Base-by-base conservation (phyloP, 495 filamentous ascomycete species). In the Podospora comata region DNA sequence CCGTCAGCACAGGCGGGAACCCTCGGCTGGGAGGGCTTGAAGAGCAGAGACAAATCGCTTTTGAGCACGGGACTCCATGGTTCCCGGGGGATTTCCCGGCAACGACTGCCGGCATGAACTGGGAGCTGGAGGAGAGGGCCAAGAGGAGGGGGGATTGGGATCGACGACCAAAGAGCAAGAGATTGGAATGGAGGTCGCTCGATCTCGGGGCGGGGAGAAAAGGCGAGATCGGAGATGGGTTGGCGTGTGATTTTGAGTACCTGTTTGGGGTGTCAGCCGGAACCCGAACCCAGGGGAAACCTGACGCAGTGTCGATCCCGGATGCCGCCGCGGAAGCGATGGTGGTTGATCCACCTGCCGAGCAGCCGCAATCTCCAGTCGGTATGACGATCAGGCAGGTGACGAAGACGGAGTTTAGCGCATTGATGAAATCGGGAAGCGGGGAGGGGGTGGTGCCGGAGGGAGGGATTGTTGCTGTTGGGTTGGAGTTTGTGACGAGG, bases 71-170 rank as follows among this genome's bases (percentile, higher is more conserved):
- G 1, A 80, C 82, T 34, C 86, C 91, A 13, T 96, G 90, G 88
- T 99, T 97, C 75, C 95, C 95, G 0, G 92, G 86, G 27, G 95
- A 98, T 77, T 93, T 87, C 67, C 93, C 92, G 0, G 92, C 91
- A 2, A 96, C 92, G 0, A 82, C 83, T 20, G 93, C 93, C 1
- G 95, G 95, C 0, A 87, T 86, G 78, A 82, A 81, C 28, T 97
- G 93, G 91, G 89, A 92, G 75, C 71, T 87, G 28, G 81, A 85
- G 54, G 86, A 94, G 76, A 83, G 91, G 9, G 74, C 75, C 34
- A 84, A 80, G 70, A 82, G 90, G 60, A 87, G 86, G 72, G 74
- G 79, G 48, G 84, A 86, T 19, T 97, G 95, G 95, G 89, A 89
- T 68, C 85, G 86, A 58, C 87, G 87, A 59, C 94, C 95, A 1